Evolutionary conservation across 305 asterid genomes (phyloP).

Genomic region (Fraxinus sp.): DNA sequence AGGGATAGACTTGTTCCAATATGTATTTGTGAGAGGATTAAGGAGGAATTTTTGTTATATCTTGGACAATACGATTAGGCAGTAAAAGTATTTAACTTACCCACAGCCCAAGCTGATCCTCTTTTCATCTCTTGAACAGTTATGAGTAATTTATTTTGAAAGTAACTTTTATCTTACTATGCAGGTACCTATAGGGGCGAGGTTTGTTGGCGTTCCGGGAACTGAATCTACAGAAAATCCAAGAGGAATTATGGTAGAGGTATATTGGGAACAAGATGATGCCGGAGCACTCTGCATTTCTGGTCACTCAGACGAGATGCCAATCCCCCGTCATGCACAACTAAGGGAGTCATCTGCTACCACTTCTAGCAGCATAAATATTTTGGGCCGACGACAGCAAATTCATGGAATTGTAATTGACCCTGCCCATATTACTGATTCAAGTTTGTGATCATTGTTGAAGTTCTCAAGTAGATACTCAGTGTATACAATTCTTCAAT

Average conservation of each 20-base stretch:
- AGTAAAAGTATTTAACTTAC: neutral
- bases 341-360: constrained; percentile 34
- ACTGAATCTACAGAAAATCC: constrained; percentile 56
- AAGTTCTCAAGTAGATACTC: neutral
- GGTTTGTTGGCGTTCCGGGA: constrained; percentile 70
- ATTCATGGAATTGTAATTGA: constrained; percentile 59
- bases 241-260: constrained; percentile 73
- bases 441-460: constrained; percentile 32
- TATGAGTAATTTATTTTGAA: neutral
- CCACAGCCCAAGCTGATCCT: neutral
- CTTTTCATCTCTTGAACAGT: neutral
- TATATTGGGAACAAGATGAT: constrained; percentile 88
- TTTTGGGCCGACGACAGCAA: constrained; percentile 31
- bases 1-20: neutral
- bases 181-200: constrained; percentile 82
- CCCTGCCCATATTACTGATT: constrained; percentile 51
- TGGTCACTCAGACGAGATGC: constrained; percentile 56
- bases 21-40: neutral
- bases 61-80: neutral
- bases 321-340: constrained; percentile 58
- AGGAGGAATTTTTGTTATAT: neutral
- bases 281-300: constrained; percentile 82
- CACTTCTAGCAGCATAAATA: constrained; percentile 20
- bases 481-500: neutral
- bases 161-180: constrained; percentile 8